Conservation (phyloP, 768 basidiomycete genomes). For the Naganishia kalamii region DNA sequence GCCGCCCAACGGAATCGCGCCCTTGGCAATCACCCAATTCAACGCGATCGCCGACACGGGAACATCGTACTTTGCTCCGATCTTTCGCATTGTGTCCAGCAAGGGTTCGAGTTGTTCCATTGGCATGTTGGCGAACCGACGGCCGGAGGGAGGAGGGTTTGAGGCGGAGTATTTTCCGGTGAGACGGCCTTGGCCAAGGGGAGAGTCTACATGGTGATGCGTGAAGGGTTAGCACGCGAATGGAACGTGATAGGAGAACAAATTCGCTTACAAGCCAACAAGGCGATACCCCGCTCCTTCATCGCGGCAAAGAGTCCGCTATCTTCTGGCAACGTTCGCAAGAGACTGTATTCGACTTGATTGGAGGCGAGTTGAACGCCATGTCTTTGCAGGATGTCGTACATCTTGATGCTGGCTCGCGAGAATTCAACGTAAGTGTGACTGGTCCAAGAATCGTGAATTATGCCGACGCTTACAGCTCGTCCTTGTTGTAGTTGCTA, state of each 20-base stretch:
- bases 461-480: constrained; percentile 32
- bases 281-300: constrained; percentile 40
- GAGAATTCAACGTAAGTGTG: not conserved
- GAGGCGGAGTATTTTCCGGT: constrained; percentile 43
- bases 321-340: constrained; percentile 38
- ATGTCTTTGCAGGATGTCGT: constrained; percentile 32
- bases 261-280: constrained; percentile 39
- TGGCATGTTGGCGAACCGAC: constrained; percentile 34
- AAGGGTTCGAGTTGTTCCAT: constrained; percentile 44
- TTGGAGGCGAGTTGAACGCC: constrained; percentile 43
- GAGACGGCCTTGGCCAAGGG: constrained; percentile 44
- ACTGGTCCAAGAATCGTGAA: not conserved
- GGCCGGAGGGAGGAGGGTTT: constrained; percentile 38
- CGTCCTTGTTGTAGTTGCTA: constrained; percentile 39
- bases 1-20: constrained; percentile 44
- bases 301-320: constrained; percentile 41
- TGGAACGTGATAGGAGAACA: not conserved
- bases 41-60: constrained; percentile 43
- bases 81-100: constrained; percentile 32
- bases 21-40: constrained; percentile 46
- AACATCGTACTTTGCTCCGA: constrained; percentile 39
- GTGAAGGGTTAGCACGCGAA: not conserved
- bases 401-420: constrained; percentile 33
- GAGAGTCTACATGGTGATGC: constrained; percentile 34
- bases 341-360: constrained; percentile 44